Percentiles rank a stretch among this genome's conserved stretches.
Conservation (phyloP, 2,329 filamentous ascomycete genomes). For the Setomelanomma holmii region DNA sequence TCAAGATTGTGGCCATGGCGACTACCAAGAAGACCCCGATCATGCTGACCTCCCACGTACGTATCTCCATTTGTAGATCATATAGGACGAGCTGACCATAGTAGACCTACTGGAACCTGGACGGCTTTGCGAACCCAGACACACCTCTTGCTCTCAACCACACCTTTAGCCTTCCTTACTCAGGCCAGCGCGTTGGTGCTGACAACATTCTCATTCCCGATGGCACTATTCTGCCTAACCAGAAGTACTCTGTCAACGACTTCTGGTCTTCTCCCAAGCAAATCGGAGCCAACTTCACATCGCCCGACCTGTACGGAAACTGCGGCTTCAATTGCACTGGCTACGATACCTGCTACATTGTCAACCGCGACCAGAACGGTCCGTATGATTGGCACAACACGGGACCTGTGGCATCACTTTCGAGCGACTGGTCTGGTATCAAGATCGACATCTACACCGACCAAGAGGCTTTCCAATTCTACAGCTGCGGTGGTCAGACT, state of each 20-base stretch:
- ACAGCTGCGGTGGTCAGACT: constrained; percentile 80
- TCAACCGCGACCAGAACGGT: constrained; percentile 66
- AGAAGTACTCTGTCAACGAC: constrained; percentile 73
- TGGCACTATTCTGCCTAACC: constrained; percentile 71
- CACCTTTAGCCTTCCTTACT: constrained; percentile 75
- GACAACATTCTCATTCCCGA: constrained; percentile 62
- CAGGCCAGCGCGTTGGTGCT: constrained; percentile 70
- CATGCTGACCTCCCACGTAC: constrained; percentile 76
- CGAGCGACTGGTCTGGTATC: constrained; percentile 81
- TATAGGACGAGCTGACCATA: background rate
- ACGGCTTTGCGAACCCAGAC: constrained; percentile 77
- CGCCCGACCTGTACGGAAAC: constrained; percentile 70
- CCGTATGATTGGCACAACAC: constrained; percentile 69
- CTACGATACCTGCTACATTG: constrained; percentile 79
- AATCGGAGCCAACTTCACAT: constrained; percentile 72
- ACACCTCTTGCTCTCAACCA: constrained; percentile 72
- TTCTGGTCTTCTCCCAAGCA: constrained; percentile 85
- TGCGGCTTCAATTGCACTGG: constrained; percentile 85
- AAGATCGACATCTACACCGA: constrained; percentile 81
- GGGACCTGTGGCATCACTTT: constrained; percentile 69
- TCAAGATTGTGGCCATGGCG: constrained; percentile 74
- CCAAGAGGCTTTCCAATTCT: constrained; percentile 88
- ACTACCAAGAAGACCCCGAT: constrained; percentile 80
- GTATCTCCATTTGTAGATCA: constrained; percentile 8
- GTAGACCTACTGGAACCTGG: constrained; percentile 82